A percentile compares a stretch with the other conserved stretches of the same genome.
Conservation (phyloP, 108 stramenopile genomes). For the Cyclotella atomus region DNA sequence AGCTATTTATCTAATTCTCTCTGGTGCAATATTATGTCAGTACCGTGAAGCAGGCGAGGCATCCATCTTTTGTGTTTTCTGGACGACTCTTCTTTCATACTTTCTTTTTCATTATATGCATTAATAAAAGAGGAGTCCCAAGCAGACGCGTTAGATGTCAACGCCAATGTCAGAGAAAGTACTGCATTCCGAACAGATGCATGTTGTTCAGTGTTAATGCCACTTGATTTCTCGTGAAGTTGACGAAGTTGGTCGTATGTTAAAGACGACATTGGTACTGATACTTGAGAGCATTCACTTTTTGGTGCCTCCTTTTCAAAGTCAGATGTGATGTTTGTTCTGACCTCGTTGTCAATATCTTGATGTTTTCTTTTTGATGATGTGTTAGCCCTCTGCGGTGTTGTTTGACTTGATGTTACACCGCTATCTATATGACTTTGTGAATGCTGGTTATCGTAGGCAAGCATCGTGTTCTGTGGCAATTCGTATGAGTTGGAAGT, state of each 20-base stretch:
- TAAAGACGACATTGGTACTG: constrained; percentile 5
- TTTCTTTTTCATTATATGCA: neutral
- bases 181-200: constrained; percentile 5
- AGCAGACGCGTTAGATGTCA: constrained; percentile 7
- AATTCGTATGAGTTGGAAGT: neutral
- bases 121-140: neutral
- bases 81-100: no score
- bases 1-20: no score
- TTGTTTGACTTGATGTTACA: neutral
- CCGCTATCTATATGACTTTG: neutral
- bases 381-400: neutral
- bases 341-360: neutral
- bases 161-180: constrained; percentile 1
- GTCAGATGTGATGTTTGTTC: neutral
- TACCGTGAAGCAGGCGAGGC: constrained; percentile 2
- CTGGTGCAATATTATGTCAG: no score
- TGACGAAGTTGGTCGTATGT: constrained; percentile 1
- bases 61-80: neutral
- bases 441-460: no score
- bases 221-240: neutral
- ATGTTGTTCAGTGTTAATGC: neutral
- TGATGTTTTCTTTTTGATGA: neutral
- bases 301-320: neutral
- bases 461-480: neutral
- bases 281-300: neutral